A percentile compares a stretch with the other conserved stretches of the same genome.
phyloP scores from a whole-genome alignment of 306 rosid species.

The Biancaea sappan region DNA sequence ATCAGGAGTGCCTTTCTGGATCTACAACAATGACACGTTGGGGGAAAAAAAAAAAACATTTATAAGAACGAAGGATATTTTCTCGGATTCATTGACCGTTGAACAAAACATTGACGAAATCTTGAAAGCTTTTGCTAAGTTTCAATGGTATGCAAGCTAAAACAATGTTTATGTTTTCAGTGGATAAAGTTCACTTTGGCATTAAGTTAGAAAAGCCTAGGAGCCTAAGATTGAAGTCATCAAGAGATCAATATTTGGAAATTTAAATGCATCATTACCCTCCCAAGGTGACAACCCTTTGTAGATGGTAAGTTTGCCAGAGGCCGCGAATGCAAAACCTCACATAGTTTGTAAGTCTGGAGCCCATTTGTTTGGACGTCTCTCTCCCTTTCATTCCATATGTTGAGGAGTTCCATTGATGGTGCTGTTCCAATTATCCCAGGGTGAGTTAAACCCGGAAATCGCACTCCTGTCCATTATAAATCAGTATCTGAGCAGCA shows the following conservation, averaged over 20 bases:
- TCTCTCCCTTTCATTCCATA: constrained; percentile 85
- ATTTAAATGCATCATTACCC: constrained; percentile 45
- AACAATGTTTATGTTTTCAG: not conserved
- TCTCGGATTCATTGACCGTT: not conserved
- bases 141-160: not conserved
- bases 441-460: constrained; percentile 89
- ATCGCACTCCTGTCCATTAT: constrained; percentile 71
- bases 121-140: constrained; percentile 13
- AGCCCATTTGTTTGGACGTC: constrained; percentile 64
- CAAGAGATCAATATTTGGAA: not conserved
- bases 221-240: not conserved
- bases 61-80: not conserved
- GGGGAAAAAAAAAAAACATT: not conserved
- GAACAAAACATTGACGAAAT: not conserved
- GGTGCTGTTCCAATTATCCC: constrained; percentile 96
- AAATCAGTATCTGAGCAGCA: not conserved
- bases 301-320: constrained; percentile 79
- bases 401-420: constrained; percentile 73
- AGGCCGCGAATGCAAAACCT: constrained; percentile 90
- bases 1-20: constrained; percentile 57
- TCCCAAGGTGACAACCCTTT: constrained; percentile 73
- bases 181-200: not conserved
- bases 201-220: not conserved
- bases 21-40: constrained; percentile 41
- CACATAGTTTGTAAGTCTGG: constrained; percentile 66